These are phyloP conservation scores for Daldinia childiae DNA, from an alignment of 495 filamentous ascomycete species.

Conservation along the genomic window DNA sequence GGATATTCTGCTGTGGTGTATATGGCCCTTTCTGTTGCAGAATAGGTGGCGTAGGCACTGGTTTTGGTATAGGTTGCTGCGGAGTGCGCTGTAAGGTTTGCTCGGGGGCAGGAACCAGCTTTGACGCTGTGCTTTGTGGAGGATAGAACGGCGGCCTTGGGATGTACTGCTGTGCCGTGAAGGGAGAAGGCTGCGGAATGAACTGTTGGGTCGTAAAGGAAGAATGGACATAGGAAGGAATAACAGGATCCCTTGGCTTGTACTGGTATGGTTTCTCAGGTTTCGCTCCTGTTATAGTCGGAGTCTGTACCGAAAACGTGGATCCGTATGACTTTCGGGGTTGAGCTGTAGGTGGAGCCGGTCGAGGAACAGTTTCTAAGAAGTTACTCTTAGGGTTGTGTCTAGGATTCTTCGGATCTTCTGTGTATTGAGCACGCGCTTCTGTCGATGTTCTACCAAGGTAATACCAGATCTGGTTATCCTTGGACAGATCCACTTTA, in stretches of 20 bases:
- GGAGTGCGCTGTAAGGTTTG: slow-evolving; percentile 13
- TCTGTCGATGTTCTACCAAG: slow-evolving; percentile 88
- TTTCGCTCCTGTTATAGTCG: slow-evolving; percentile 35
- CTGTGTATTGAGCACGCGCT: slow-evolving; percentile 90
- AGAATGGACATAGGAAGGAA: slow-evolving; percentile 45
- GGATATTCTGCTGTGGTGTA: background rate
- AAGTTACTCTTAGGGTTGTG: slow-evolving; percentile 70
- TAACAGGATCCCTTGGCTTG: slow-evolving; percentile 58
- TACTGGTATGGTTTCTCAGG: slow-evolving; percentile 63
- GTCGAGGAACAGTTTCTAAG: slow-evolving; percentile 68
- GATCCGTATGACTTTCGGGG: slow-evolving; percentile 48
- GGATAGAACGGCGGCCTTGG: slow-evolving; percentile 29
- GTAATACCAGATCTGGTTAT: slow-evolving; percentile 88
- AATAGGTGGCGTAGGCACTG: slow-evolving; percentile 17
- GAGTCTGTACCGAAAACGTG: slow-evolving; percentile 44
- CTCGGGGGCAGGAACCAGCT: slow-evolving; percentile 10
- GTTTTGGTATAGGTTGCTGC: slow-evolving; percentile 21
- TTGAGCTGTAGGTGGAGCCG: slow-evolving; percentile 46
- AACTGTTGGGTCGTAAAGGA: slow-evolving; percentile 55
- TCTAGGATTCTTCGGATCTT: slow-evolving; percentile 68
- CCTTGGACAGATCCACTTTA: slow-evolving; percentile 73
- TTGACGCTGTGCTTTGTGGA: slow-evolving; percentile 20
- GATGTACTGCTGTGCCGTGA: slow-evolving; percentile 36
- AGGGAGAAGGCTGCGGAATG: slow-evolving; percentile 43
- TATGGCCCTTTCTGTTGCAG: background rate